Base-by-base conservation (phyloP, 2,329 filamentous ascomycete genomes). In the Grosmannia serpens region DNA sequence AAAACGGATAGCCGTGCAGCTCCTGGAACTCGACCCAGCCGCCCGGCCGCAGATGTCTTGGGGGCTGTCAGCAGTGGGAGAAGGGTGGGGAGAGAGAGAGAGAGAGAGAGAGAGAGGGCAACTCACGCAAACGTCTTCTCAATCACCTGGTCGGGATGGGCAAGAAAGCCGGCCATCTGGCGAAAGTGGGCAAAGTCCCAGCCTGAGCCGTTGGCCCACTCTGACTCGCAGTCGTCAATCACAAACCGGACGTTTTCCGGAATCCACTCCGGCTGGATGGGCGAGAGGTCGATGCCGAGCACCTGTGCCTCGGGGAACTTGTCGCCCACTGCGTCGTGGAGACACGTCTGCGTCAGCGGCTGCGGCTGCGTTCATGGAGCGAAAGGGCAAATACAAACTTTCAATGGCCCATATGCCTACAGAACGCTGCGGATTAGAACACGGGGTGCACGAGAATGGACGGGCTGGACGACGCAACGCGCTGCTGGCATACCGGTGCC, bases 231-330 rank as follows among this genome's bases (percentile, higher is more conserved):
- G 66, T 86, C 83, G 64, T 86, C 83, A 11, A 87, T 75, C 59
- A 84, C 72, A 69, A 85, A 85, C 9, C 73, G 74, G n/a, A 82
- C 74, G 65, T 86, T 86, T 13, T 78, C 75, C 20, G 82, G 83
- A 7, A 85, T 74, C 68, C 71, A 74, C 41, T 68, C 69, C 2
- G 74, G 73, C 62, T 78, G 75, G 24, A 77, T 77, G 2, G 76
- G 74, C 3, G 74, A 75, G 22, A 77, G 62, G 56, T 77, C 74
- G 29, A 70, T 73, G 51, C 74, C 74, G 20, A 73, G 59, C 2
- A 76, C 70, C 51, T 69, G 70, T 7, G 74, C 69, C 44, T 67
- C 66, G n/a, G 73, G 73, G 57, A 71, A 75, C 26, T 67, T 62
- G 62, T 77, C 74, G 59, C 70, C 75, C 53, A 74, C 72, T 59